Evolutionary conservation across 1,284 basidiomycete species (phyloP), one percentile per base, ranked within the genome.

Genomic region (Marasmius sp.): DNA sequence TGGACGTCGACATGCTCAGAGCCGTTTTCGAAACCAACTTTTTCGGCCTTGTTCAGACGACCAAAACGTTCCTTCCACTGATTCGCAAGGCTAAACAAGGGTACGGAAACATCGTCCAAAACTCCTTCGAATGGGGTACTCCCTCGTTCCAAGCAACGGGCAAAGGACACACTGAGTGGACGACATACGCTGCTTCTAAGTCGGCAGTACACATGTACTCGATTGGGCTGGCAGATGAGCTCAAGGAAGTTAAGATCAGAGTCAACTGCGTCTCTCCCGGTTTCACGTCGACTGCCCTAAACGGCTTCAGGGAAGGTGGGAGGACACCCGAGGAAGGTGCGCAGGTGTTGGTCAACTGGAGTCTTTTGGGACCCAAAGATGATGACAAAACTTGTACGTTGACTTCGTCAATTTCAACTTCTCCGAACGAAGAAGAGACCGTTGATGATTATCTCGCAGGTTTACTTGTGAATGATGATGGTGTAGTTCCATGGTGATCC

Each of bases 71-170:
- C 68, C 65, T 76, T 45, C 76, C 74, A 5, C 72, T 78, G 22
- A 66, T 80, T 14, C 74, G 68, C 27, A 67, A 68, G 54, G 67
- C 70, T 11, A 54, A 70, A 56, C 63, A 69, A 54, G 56, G 51
- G 5, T 47, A 63, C 56, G 47, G 50, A 4, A 64, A 67, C 5
- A 71, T 74, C 63, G 73, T 79, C 58, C 73, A 74, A 59, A 73
- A 74, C 49, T 68, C 69, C 41, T 75, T 71, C 9, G 76, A 77
- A 64, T 78, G 81, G 77, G 74, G 92, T 1, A 88, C 89, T 61
- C 94, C 94, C 56, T 16, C 60, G 11, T 56, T 36, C 34, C 62
- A 64, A 54, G 33, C 60, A 5, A 20, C 58, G 12, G 60, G 62
- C 4, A 33, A 66, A 34, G 22, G 20, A 33, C 41, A 38, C 59